Conservation (phyloP, 2,329 filamentous ascomycete genomes). For the Ophiosphaerella herpotricha region DNA sequence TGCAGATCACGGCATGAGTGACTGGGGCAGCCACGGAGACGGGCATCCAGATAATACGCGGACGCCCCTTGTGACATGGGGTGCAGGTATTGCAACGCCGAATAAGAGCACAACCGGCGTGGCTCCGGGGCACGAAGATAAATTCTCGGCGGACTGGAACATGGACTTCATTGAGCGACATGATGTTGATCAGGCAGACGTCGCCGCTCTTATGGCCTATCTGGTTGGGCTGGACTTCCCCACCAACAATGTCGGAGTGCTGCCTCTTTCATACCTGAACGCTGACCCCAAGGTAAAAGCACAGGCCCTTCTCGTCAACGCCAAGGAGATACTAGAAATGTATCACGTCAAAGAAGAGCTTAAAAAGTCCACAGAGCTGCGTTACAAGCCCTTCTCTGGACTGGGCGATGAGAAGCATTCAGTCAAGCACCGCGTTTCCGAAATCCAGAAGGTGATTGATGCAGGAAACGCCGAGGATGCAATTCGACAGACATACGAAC, state of each 20-base stretch:
- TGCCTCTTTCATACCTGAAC: slow-evolving; percentile 82
- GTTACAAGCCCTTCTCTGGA: slow-evolving; percentile 75
- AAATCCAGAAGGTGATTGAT: slow-evolving; percentile 71
- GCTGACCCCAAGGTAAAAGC: slow-evolving; percentile 77
- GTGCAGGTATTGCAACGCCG: slow-evolving; percentile 83
- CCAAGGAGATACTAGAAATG: slow-evolving; percentile 88
- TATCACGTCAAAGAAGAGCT: slow-evolving; percentile 90
- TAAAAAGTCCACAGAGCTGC: slow-evolving; percentile 75
- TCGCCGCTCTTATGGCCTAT: slow-evolving; percentile 95
- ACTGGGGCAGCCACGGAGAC: slow-evolving; percentile 98
- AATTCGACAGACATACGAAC: slow-evolving; percentile 74
- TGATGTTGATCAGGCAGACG: slow-evolving; percentile 91
- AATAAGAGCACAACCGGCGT: slow-evolving; percentile 59
- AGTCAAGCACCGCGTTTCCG: slow-evolving; percentile 68
- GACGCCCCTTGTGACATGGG: slow-evolving; percentile 91
- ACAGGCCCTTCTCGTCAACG: slow-evolving; percentile 81
- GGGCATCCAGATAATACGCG: slow-evolving; percentile 96
- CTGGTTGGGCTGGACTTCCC: slow-evolving; percentile 86
- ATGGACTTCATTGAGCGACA: slow-evolving; percentile 80
- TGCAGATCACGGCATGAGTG: slow-evolving; percentile 98
- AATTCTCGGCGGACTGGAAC: slow-evolving; percentile 85
- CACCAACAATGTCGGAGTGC: slow-evolving; percentile 92
- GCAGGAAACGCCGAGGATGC: slow-evolving; percentile 71
- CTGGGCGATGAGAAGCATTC: slow-evolving; percentile 68
- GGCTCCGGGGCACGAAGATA: slow-evolving; percentile 83